Evolutionary conservation across 352 stramenopile species (phyloP).

Genomic region (Pythium scleroteichum): DNA sequence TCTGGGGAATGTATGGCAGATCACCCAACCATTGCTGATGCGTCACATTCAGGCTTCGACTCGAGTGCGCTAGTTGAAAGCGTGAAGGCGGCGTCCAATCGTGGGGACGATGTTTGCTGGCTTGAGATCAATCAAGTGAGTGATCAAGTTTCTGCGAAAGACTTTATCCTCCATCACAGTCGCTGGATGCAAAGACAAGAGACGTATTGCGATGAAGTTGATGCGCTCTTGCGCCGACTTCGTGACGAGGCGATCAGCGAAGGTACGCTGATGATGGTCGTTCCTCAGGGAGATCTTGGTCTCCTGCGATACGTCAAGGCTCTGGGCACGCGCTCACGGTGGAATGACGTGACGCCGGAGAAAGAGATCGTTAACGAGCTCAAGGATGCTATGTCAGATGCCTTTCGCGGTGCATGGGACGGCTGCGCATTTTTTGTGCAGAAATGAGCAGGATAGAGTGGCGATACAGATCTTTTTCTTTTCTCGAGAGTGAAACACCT

Average conservation of each 20-base stretch:
- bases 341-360: constrained; percentile 57
- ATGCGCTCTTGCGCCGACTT: constrained; percentile 51
- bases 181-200: constrained; percentile 68
- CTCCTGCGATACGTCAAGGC: constrained; percentile 76
- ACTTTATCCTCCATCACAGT: constrained; percentile 67
- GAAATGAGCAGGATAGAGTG: constrained; percentile 32
- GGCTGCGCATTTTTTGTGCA: constrained; percentile 77
- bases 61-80: constrained; percentile 33
- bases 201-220: constrained; percentile 46
- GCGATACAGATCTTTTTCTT: background rate
- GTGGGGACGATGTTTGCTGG: constrained; percentile 64
- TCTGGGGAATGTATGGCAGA: background rate
- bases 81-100: constrained; percentile 27
- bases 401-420: constrained; percentile 68
- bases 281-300: constrained; percentile 74
- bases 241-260: constrained; percentile 40
- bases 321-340: constrained; percentile 71
- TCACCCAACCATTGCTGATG: constrained; percentile 19
- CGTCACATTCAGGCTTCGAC: constrained; percentile 23
- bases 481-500: background rate
- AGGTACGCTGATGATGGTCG: constrained; percentile 57
- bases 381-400: constrained; percentile 66
- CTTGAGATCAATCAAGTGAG: constrained; percentile 66
- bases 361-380: constrained; percentile 50
- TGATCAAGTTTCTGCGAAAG: constrained; percentile 34